Base-by-base conservation (phyloP, 805 yeast species). In the Metahyphopichia silvanorum region DNA sequence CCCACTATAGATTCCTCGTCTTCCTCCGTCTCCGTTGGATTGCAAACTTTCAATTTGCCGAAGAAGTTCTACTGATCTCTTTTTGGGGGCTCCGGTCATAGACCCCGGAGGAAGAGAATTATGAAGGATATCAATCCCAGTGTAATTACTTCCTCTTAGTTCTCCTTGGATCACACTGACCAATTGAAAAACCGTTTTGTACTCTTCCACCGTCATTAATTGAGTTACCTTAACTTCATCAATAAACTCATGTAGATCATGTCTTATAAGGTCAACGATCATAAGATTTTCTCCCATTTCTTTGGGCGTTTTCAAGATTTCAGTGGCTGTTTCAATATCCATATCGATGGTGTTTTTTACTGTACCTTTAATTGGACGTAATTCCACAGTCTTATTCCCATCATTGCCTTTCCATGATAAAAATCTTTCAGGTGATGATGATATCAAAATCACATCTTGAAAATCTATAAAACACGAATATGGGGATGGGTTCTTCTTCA, bases 51-150 rank as follows among this genome's bases (percentile, higher is more conserved):
- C 93, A 5, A 83, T 55, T 1, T 54, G 51, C 39, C 81, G 84
- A 18, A 93, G 65, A 4, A 94, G 55, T 55, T 91, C 93, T 5
- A 93, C 95, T 0, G 96, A 86, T 38, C 96, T 72, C 46, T 82
- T 84, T 62, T 93, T 93, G 2, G 99, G 99, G 0, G 99, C 99
- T 3, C 99, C 99, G 0, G 99, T 93, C 99, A 93, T 93, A 1
- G 98, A 91, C 0, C 99, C 99, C 0, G 99, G 96, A 3, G 99
- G 98, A 21, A 94, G 63, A 0, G 96, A 78, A 38, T 77, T 77
- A 14, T 77, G 73, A 9, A 93, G 67, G 2, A 91, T 64, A 53
- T 93, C 98, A 16, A 89, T 63, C 0, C 98, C 98, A 9, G 71
- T 63, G 43, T 71, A 79, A 5, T 27, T 26, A 8, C 37, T 27